Percentiles rank a stretch among this genome's conserved stretches.
Conservation (phyloP, 1,284 basidiomycete species). For the Malassezia sp. region DNA sequence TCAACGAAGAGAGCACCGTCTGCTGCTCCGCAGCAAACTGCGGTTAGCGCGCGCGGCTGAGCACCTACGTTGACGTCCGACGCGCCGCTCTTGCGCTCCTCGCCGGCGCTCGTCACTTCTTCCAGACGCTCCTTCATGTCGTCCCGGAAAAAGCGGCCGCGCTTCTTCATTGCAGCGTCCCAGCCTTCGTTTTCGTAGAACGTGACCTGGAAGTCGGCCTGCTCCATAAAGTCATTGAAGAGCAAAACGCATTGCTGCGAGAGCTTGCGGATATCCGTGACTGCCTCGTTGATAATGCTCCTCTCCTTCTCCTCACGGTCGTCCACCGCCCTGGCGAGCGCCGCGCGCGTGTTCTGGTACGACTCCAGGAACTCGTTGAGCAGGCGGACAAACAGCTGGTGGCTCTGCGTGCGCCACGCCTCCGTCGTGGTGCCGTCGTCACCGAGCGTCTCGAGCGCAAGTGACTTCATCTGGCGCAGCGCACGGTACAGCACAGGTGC, state of each 20-base stretch:
- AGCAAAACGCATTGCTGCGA: constrained; percentile 21
- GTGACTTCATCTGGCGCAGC: not conserved
- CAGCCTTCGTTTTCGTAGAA: constrained; percentile 38
- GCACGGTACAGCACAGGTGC: not conserved
- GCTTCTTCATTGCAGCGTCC: constrained; percentile 18
- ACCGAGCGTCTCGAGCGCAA: not conserved
- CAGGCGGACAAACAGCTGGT: not conserved
- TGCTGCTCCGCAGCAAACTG: not conserved
- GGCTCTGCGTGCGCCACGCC: constrained; percentile 1
- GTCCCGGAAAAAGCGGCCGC: constrained; percentile 6
- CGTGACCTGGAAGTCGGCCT: constrained; percentile 32
- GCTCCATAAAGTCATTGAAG: constrained; percentile 30
- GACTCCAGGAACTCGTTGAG: constrained; percentile 2
- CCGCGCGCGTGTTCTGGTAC: constrained; percentile 6
- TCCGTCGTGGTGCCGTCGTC: not conserved
- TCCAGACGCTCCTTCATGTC: constrained; percentile 1
- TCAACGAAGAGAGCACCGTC: not conserved
- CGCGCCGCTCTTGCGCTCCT: not conserved
- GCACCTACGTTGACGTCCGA: no score
- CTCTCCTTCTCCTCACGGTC: constrained; percentile 19
- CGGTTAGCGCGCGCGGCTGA: no score
- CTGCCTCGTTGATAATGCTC: constrained; percentile 24
- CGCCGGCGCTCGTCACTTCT: not conserved
- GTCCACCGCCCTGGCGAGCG: not conserved
- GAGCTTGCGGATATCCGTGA: constrained; percentile 28